Base-by-base conservation (phyloP, 768 basidiomycete species). In the Lactarius deliciosus region DNA sequence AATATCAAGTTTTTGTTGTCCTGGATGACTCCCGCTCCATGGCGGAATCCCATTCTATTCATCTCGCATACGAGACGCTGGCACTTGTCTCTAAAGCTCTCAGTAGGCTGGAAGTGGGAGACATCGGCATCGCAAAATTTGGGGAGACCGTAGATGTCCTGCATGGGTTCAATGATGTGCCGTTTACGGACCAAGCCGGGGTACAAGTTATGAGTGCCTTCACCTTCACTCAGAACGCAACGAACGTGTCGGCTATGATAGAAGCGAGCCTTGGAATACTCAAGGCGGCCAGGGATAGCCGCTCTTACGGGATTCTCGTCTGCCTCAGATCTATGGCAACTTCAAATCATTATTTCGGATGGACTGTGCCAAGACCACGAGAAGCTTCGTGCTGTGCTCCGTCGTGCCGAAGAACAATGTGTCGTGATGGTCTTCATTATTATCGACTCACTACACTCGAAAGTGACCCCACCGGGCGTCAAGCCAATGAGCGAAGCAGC, bases 301-400 rank as follows among this genome's bases (percentile, higher is more conserved):
- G 85, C 54, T 75, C 81, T 53, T 53, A 80, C 82, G 76, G 80
- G 81, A 53, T 89, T 88, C 20, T 80, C 86, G 3, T 83, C 87
- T 5, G 84, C 89, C 7, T 83, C 85, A 20, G 95, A 98, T 69
- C 80, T 99, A 28, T 98, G 97, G 97, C 97, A 99, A 75, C 83
- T 99, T 62, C 86, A 98, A 76, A 92, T 98, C 78, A 97, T 99
- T 81, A 94, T 99, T 68, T 98, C 95, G 18, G 97, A 99, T 73
- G 97, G 97, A n/a, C 91, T 98, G 71, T 98, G 96, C 74, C 94
- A 98, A 75, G 92, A 97, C 74, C 96, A 98, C 76, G 91, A 95
- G 50, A 82, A 83, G 70, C 81, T 99, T 59, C 86, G 90, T 43
- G 86, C 87, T 3, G 77, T 92, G 34, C 80, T 99, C 22, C 82